Base-by-base conservation (phyloP, 2,329 filamentous ascomycete genomes). In the Emergomyces africanus region DNA sequence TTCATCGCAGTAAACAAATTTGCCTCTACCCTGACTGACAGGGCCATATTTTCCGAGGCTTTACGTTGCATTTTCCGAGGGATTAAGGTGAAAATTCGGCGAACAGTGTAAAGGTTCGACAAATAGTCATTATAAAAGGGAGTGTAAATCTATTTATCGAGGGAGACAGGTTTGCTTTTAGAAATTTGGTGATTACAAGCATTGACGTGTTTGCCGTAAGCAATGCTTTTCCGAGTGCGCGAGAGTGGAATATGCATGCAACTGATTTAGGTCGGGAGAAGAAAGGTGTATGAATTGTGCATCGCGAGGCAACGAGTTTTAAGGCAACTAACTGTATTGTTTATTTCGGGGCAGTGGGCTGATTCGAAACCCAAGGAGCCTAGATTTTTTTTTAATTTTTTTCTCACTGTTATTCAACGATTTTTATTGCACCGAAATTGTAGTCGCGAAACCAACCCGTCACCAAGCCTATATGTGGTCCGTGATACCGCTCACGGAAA, bases 1-100 rank as follows among this genome's bases (percentile, higher is more conserved):
- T 60, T 64, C 46, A 63, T 57, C 4, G 62, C 62, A 44, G 63
- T 58, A 58, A 62, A 62, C 28, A 63, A 61, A 15, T 57, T 53
- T 9, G 61, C 57, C 48, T 64, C 61, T 48, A 64, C 37, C n/a
- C 59, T 60, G 50, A 64, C 59, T 1, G 61, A 61, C 20, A 64
- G 62, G 6, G 42, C 49, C 37, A 46, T 54, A 30, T 56, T 54
- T 48, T 53, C 54, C 23, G 46, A 44, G 9, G 44, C 35, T 53
- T 23, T 50, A 54, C 37, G 58, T 46, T 39, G 41, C 57, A 61
- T 60, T 59, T 10, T 54, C 50, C 50, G 48, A 41, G 42, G 41
- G 49, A 9, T 51, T 58, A 57, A 49, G 55, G 41, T 37, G 33
- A 54, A n/a, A 18, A 44, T 33, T 37, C 23, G n/a, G 28, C 41